A percentile compares a stretch with the other conserved stretches of the same genome.
phyloP scores from a whole-genome alignment of 257 asterid species.

The Nicotiana tabacum region DNA sequence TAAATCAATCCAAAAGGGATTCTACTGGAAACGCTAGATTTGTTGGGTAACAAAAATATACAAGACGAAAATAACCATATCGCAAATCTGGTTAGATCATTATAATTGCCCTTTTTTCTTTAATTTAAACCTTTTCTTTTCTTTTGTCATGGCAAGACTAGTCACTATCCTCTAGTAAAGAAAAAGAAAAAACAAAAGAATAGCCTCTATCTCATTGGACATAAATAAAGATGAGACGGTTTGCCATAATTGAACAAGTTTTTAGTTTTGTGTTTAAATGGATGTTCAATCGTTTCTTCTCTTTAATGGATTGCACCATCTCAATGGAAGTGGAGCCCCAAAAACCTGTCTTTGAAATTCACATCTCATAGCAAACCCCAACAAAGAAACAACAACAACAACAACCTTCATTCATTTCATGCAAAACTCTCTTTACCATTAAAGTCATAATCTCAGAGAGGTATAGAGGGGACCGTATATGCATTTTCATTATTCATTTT shows the following conservation, averaged over 20 bases:
- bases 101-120: neutral
- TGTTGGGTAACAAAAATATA: neutral
- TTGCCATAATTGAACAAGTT: neutral
- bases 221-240: neutral
- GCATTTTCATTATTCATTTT: neutral
- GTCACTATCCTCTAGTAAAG: constrained; percentile 30
- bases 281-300: constrained; percentile 9
- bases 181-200: neutral
- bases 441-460: constrained; percentile 23
- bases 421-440: constrained; percentile 32
- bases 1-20: no score
- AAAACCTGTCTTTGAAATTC: constrained; percentile 16
- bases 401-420: constrained; percentile 21
- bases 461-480: constrained; percentile 38
- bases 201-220: neutral
- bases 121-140: constrained; percentile 8
- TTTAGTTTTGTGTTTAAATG: constrained; percentile 13
- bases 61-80: neutral
- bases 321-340: constrained; percentile 23
- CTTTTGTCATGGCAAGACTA: constrained; percentile 30
- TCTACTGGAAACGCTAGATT: no score
- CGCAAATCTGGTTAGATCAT: constrained; percentile 15
- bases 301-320: constrained; percentile 22
- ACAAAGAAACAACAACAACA: constrained; percentile 13
- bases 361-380: constrained; percentile 13